Evolutionary conservation across 805 yeast species (phyloP).

Genomic region (Starmerella gropengiesseri): DNA sequence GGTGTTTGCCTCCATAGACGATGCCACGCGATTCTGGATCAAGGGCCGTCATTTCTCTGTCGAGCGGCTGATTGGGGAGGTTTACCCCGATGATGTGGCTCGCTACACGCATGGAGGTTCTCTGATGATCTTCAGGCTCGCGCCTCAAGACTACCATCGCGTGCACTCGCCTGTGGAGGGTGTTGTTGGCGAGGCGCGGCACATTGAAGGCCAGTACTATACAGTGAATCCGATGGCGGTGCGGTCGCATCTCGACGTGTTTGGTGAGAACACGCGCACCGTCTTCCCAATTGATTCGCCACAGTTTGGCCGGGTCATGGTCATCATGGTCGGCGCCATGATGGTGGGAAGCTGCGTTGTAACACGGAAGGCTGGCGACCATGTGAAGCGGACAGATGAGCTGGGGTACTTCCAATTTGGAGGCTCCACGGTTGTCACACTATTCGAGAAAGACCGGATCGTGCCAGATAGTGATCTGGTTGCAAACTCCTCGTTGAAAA

Average conservation of each 20-base stretch:
- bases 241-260: slow-evolving; percentile 76
- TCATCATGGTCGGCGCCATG: slow-evolving; percentile 92
- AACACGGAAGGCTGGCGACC: slow-evolving; percentile 51
- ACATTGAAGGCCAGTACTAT: slow-evolving; percentile 80
- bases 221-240: slow-evolving; percentile 98
- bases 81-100: slow-evolving; percentile 31
- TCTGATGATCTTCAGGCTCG: slow-evolving; percentile 66
- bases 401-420: slow-evolving; percentile 94
- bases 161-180: slow-evolving; percentile 87
- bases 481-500: slow-evolving; percentile 46
- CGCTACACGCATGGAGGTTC: slow-evolving; percentile 43
- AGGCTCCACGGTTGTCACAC: slow-evolving; percentile 71
- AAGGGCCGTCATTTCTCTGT: slow-evolving; percentile 72
- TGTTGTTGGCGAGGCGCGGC: slow-evolving; percentile 48
- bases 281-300: slow-evolving; percentile 65
- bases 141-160: slow-evolving; percentile 95
- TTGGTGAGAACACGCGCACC: slow-evolving; percentile 79
- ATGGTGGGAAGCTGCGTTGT: slow-evolving; percentile 90
- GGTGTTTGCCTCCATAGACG: slow-evolving; percentile 46
- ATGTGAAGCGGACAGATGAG: slow-evolving; percentile 61
- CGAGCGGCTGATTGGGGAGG: slow-evolving; percentile 43
- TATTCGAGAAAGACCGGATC: slow-evolving; percentile 40
- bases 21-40: slow-evolving; percentile 75
- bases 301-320: slow-evolving; percentile 65
- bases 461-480: slow-evolving; percentile 63